Percentiles rank a stretch among this genome's conserved stretches.
Evolutionary conservation across 306 rosid genomes (phyloP).

Genomic region (Pyrus communis): DNA sequence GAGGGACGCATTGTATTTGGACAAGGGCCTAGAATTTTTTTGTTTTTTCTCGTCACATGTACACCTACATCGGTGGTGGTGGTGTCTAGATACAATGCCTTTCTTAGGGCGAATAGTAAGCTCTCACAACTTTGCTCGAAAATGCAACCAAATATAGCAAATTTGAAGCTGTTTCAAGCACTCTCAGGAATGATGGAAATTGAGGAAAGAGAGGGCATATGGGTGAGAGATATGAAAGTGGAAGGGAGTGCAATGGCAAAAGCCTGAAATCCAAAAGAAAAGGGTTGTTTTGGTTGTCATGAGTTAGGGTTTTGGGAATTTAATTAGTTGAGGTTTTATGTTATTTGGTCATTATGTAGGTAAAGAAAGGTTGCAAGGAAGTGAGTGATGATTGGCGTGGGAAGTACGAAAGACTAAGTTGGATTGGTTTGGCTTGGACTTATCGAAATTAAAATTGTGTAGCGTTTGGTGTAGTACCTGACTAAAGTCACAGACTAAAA

Average conservation of each 20-base stretch:
- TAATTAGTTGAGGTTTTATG: neutral
- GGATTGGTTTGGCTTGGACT: too few species aligned
- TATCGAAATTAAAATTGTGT: too few species aligned
- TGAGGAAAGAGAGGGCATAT: slow-evolving; percentile 15
- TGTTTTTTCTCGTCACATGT: slow-evolving; percentile 36
- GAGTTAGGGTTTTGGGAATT: neutral
- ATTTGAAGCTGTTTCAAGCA: slow-evolving; percentile 12
- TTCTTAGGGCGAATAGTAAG: slow-evolving; percentile 28
- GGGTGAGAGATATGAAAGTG: slow-evolving; percentile 14
- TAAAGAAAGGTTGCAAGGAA: slow-evolving; percentile 4
- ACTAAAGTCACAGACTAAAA: too few species aligned
- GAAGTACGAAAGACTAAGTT: slow-evolving; percentile 28
- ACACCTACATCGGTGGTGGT: slow-evolving; percentile 9
- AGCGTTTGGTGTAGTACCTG: accelerated
- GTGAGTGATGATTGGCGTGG: slow-evolving; percentile 32
- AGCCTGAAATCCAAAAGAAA: slow-evolving; percentile 40
- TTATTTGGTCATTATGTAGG: slow-evolving; percentile 15
- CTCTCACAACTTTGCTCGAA: slow-evolving; percentile 33
- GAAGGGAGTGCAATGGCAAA: slow-evolving; percentile 41
- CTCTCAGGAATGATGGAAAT: neutral
- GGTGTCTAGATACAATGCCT: slow-evolving; percentile 23
- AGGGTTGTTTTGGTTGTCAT: slow-evolving; percentile 41
- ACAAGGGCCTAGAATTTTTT: slow-evolving; percentile 31
- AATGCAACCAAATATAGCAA: slow-evolving; percentile 22
- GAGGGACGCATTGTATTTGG: slow-evolving; percentile 37